Base-by-base conservation (phyloP, 192 early-diverging fungal species). In the Linderina pennispora region DNA sequence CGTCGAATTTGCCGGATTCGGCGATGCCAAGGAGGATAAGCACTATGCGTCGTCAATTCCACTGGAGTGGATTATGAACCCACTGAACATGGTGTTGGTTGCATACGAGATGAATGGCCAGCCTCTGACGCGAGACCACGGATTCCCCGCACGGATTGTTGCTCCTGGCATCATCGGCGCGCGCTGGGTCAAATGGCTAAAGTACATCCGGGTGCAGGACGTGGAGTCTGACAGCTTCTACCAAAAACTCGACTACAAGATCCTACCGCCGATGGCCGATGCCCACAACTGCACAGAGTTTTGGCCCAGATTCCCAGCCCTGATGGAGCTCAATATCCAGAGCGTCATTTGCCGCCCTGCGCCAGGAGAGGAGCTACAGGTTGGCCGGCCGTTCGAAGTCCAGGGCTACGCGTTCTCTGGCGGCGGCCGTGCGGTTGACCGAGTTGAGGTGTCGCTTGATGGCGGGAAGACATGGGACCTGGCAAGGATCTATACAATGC, bases 81-180 rank as follows among this genome's bases (percentile, higher is more conserved):
- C 78, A 22, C 55, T 61, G 25, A 75, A 76, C 38, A 88, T 90
- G 55, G 76, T 90, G 17, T 43, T 93, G 16, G 59, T 93, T 10
- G 90, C 90, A 15, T 87, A 83, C 19, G 74, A 75, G 53, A 86
- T 88, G 82, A 93, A 93, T 59, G 88, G 87, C 18, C 42, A 70
- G 40, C 39, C 51, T 32, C 68, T 93, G 23, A 43, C 82, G 0
- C 83, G 84, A 24, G 90, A 93, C 65, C 93, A 96, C 64, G 91
- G 93, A 4, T 87, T 72, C 50, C 93, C 93, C 3, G 49, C 91
- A 8, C 87, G 93, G 13, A 77, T 85, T n/a, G 80, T 96, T 26
- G 82, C 94, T 4, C 91, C 91, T 18, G 93, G 93, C 2, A 72
- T 80, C 47, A 91, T 96, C 25, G 93, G 91, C 14, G 93, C 90